These are phyloP conservation scores for Stenocarpella maydis DNA, from an alignment of 2,329 filamentous ascomycete species.

Conservation along the genomic window DNA sequence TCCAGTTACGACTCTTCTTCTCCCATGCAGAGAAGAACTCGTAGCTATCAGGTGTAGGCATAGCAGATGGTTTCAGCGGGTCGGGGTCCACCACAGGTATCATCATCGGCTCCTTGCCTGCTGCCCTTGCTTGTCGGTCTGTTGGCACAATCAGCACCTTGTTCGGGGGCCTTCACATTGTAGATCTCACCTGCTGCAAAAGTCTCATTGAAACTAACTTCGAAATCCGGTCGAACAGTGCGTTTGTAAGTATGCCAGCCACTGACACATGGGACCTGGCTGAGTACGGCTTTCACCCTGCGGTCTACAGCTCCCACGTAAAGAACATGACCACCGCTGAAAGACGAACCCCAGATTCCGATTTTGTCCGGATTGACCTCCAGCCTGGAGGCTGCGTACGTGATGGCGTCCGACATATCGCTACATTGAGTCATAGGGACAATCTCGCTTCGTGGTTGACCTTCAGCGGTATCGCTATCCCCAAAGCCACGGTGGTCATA, in stretches of 20 bases:
- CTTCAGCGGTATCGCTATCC: neutral
- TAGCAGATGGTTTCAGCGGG: neutral
- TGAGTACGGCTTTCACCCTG: neutral
- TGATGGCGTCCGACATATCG: neutral
- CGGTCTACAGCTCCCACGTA: neutral
- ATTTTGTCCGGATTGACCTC: neutral
- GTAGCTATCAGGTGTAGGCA: neutral
- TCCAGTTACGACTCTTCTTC: neutral
- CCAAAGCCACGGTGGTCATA: neutral
- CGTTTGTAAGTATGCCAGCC: neutral
- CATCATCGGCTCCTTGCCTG: neutral
- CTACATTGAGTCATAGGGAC: neutral
- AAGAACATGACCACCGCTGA: neutral
- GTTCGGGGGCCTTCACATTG: neutral
- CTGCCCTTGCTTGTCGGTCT: too few species aligned
- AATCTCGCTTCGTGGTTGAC: neutral
- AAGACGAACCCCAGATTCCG: neutral
- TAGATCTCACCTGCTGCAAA: too few species aligned
- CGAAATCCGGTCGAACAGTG: neutral
- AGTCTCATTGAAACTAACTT: neutral
- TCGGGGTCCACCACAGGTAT: neutral
- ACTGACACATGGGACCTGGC: neutral
- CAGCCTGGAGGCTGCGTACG: neutral
- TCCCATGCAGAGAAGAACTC: neutral
- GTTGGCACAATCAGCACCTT: neutral